A percentile compares a stretch with the other conserved stretches of the same genome.
These are phyloP conservation scores for Tripterygium wilfordii DNA, from an alignment of 177 flowering plant species.

Conservation along the genomic window DNA sequence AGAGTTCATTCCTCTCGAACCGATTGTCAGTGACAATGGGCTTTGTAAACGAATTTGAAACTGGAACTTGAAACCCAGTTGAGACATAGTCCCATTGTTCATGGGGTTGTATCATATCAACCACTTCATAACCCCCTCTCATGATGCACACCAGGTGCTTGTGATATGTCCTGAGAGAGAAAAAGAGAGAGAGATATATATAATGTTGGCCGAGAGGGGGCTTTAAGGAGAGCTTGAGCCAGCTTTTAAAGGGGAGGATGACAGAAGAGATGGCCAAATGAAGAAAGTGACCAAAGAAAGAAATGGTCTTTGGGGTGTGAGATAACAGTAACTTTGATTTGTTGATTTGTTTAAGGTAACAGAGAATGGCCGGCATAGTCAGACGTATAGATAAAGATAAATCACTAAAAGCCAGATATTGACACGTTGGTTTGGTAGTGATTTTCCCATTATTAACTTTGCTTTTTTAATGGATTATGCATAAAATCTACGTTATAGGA, in stretches of 20 bases:
- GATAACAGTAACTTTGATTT: neutral
- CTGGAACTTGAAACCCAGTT: conserved; percentile 3
- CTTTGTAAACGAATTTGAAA: conserved; percentile 8
- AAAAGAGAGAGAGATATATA: neutral
- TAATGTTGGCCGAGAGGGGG: conserved; percentile 5
- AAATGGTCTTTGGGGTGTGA: too few relatives aligned
- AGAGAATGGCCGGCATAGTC: conserved; percentile 53
- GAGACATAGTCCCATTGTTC: conserved; percentile 38
- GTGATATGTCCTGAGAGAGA: neutral
- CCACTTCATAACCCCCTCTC: conserved; percentile 37
- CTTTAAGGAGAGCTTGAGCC: conserved; percentile 16
- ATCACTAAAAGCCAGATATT: conserved; percentile 21
- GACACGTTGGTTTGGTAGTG: conserved; percentile 42
- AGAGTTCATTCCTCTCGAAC: conserved; percentile 38
- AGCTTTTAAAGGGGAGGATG: conserved; percentile 20
- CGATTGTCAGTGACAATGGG: conserved; percentile 7
- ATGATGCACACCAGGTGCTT: conserved; percentile 1
- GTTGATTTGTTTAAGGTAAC: neutral
- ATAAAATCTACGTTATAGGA: neutral
- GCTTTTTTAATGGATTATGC: neutral
- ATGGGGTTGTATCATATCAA: conserved; percentile 38
- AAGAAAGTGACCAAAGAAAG: too few relatives aligned
- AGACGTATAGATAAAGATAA: conserved; percentile 37
- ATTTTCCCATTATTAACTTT: conserved; percentile 17
- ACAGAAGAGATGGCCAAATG: conserved; percentile 21